Conservation (phyloP, 192 early-diverging fungal genomes). For the Gonapodya prolifera region DNA sequence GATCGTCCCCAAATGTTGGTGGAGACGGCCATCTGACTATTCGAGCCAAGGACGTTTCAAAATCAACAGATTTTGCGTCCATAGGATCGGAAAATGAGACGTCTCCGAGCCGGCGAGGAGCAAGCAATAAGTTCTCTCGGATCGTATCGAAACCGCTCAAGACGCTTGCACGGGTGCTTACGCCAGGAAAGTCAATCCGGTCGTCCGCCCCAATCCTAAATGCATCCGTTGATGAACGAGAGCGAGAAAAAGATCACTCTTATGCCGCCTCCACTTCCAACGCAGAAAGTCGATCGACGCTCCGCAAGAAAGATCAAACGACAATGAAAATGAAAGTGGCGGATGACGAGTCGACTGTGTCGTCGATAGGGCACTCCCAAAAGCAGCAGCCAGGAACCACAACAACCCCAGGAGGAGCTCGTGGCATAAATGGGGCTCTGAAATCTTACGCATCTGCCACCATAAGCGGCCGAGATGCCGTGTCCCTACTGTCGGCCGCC, state of each 20-base stretch:
- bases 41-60: neutral
- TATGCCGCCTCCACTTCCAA: neutral
- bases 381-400: neutral
- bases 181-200: neutral
- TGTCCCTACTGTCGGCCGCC: neutral
- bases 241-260: too few relatives aligned
- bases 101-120: neutral
- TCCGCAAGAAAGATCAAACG: neutral
- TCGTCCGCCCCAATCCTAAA: neutral
- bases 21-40: neutral
- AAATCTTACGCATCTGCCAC: neutral
- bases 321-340: neutral
- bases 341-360: neutral
- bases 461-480: neutral
- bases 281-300: neutral
- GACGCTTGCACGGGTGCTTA: neutral
- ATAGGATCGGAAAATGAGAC: neutral
- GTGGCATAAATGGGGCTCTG: neutral
- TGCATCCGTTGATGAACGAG: neutral
- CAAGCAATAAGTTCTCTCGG: neutral
- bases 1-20: neutral
- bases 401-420: neutral
- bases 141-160: neutral
- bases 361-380: too few relatives aligned
- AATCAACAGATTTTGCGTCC: neutral